Evolutionary conservation across 495 filamentous ascomycete species (phyloP).

Genomic region (Elaphomyces granulatus): DNA sequence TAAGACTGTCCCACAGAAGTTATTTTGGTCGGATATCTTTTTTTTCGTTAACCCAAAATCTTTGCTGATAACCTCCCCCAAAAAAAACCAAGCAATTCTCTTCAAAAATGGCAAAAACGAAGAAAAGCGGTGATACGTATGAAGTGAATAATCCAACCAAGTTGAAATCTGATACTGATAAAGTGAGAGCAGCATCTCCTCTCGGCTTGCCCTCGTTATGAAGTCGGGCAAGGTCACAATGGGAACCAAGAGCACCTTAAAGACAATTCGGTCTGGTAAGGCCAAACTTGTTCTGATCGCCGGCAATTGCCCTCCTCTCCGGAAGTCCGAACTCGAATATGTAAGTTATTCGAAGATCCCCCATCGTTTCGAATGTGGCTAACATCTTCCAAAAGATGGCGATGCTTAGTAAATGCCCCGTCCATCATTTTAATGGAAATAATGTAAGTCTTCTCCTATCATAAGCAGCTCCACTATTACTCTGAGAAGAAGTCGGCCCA

Average conservation of each 20-base stretch:
- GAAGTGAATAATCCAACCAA: no score
- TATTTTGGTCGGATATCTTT: no score
- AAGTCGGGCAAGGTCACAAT: slow-evolving; percentile 89
- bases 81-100: no score
- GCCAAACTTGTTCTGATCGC: slow-evolving; percentile 66
- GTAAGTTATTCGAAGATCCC: slow-evolving; percentile 1
- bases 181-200: no score
- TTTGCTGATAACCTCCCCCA: not conserved
- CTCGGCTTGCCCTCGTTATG: slow-evolving; percentile 84
- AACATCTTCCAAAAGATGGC: no score
- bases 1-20: no score
- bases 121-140: slow-evolving; percentile 8
- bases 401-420: slow-evolving; percentile 87
- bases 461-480: slow-evolving; percentile 10
- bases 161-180: no score
- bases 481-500: slow-evolving; percentile 20
- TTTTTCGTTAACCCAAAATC: no score
- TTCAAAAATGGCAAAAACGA: slow-evolving; percentile 1
- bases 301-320: slow-evolving; percentile 88
- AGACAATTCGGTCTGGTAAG: slow-evolving; percentile 80
- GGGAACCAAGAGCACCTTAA: slow-evolving; percentile 93
- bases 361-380: no score
- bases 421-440: slow-evolving; percentile 94
- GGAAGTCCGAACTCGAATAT: slow-evolving; percentile 88
- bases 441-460: slow-evolving; percentile 58